Evolutionary conservation across 1,284 basidiomycete species (phyloP), one percentile per base, ranked within the genome.

Genomic region (Malassezia furfur): DNA sequence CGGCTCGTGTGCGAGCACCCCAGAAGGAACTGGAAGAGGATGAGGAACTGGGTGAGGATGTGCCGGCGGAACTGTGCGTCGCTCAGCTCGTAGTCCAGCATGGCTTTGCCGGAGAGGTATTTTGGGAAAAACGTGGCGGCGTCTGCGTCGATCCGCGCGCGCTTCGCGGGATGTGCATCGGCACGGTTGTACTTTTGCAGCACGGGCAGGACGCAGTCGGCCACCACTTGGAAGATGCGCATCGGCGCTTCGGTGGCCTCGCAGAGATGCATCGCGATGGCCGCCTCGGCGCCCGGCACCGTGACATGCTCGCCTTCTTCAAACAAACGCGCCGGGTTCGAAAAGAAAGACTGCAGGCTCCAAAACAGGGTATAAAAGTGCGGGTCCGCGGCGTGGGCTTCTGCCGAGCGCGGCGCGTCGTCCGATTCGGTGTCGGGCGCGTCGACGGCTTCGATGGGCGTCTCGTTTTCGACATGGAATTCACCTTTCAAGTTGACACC

Each of bases 51-150:
- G 65, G 91, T 84, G 25, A 93, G 79, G 69, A 91, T 83, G 76
- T 93, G 90, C n/a, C 88, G 84, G 21, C 90, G 85, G 77, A 93
- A 93, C 60, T 85, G 82, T 0, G 85, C 84, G 68, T 91, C 88
- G 19, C 87, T 85, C 56, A 91, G 40, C 80, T 93, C 88, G 49
- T 91, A 83, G 49, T 87, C 87, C 28, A 91, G 79, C 19, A 93
- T 77, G 43, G 88, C 86, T 0, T 86, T 84, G 56, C 84, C 88
- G 0, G 88, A 91, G 40, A 93, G 78, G 75, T 87, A 91, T 70
- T 90, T 91, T 12, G 89, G 88, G 68, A 91, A 91, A 76, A 91
- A 91, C 72, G 88, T 88, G 62, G 52, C 60, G 17, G 31, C 25
- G 32, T 25, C 19, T 15, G 22, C 4, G 15, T 45, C 43, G 32